Conservation (phyloP, 2,329 filamentous ascomycete species). For the Fusarium hainanense region DNA sequence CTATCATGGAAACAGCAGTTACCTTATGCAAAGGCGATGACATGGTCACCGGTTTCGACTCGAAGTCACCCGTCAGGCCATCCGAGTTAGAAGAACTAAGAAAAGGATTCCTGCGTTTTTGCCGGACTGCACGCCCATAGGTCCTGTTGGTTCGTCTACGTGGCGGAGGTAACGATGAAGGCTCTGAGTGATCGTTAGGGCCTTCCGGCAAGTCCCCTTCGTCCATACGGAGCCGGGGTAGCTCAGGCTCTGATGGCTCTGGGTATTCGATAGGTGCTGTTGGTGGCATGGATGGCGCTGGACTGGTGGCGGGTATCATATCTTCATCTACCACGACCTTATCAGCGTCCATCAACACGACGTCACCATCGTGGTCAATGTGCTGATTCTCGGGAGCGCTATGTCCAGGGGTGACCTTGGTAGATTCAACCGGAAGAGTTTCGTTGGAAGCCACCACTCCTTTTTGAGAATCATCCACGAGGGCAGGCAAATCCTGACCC, state of each 20-base stretch:
- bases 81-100: slow-evolving; percentile 50
- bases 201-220: slow-evolving; percentile 21
- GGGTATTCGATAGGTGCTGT: slow-evolving; percentile 35
- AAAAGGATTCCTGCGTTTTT: slow-evolving; percentile 42
- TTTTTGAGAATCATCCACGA: slow-evolving; percentile 45
- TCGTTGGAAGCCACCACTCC: slow-evolving; percentile 42
- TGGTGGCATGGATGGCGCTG: slow-evolving; percentile 47
- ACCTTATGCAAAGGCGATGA: slow-evolving; percentile 26
- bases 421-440: slow-evolving; percentile 43
- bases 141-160: slow-evolving; percentile 37
- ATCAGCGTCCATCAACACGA: slow-evolving; percentile 15
- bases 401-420: slow-evolving; percentile 49
- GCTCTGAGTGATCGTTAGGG: slow-evolving; percentile 36
- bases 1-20: slow-evolving; percentile 16
- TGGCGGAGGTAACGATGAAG: slow-evolving; percentile 46
- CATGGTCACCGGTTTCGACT: slow-evolving; percentile 15
- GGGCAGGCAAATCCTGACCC: slow-evolving; percentile 28
- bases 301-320: slow-evolving; percentile 55
- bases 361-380: slow-evolving; percentile 23
- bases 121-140: slow-evolving; percentile 38
- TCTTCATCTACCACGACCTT: slow-evolving; percentile 47
- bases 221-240: slow-evolving; percentile 48
- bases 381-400: slow-evolving; percentile 20
- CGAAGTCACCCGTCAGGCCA: slow-evolving; percentile 19
- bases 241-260: slow-evolving; percentile 49